These are phyloP conservation scores for Sicyos baderoa DNA, from an alignment of 306 rosid genomes.

Conservation along the genomic window DNA sequence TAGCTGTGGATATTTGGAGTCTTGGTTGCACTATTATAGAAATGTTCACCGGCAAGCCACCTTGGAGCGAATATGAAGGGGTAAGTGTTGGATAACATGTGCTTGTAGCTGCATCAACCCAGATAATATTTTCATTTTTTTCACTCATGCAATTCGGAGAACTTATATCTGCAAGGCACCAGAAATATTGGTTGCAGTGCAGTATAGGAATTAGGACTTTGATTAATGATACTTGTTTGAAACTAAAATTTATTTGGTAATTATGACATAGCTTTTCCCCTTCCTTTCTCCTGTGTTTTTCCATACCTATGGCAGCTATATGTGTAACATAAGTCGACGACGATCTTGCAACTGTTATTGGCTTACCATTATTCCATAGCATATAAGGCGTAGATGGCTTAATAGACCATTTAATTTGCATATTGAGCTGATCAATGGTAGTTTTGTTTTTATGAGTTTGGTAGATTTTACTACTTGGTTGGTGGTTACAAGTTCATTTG, in stretches of 20 bases:
- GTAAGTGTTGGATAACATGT: slow-evolving; percentile 44
- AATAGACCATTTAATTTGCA: background rate
- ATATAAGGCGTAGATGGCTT: background rate
- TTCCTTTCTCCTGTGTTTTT: slow-evolving; percentile 6
- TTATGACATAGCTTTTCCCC: background rate
- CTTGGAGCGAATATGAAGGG: slow-evolving; percentile 96
- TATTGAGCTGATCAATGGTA: background rate
- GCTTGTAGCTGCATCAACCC: slow-evolving; percentile 3
- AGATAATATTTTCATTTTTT: background rate
- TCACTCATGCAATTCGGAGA: background rate
- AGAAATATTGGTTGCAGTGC: background rate
- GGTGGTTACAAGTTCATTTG: slow-evolving; percentile 20
- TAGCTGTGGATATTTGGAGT: slow-evolving; percentile 94
- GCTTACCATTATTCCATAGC: slow-evolving; percentile 5
- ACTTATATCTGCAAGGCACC: slow-evolving; percentile 7
- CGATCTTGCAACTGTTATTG: background rate
- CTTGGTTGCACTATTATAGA: slow-evolving; percentile 94
- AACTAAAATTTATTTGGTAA: background rate
- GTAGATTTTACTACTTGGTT: background rate
- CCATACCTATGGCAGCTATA: background rate
- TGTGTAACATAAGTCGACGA: background rate
- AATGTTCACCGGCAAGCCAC: slow-evolving; percentile 93
- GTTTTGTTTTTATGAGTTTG: background rate
- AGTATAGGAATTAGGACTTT: background rate
- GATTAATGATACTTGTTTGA: background rate